Percentiles rank a stretch among this genome's conserved stretches.
Evolutionary conservation across 2,329 filamentous ascomycete species (phyloP).

Genomic region (Colletotrichum neosansevieriae): DNA sequence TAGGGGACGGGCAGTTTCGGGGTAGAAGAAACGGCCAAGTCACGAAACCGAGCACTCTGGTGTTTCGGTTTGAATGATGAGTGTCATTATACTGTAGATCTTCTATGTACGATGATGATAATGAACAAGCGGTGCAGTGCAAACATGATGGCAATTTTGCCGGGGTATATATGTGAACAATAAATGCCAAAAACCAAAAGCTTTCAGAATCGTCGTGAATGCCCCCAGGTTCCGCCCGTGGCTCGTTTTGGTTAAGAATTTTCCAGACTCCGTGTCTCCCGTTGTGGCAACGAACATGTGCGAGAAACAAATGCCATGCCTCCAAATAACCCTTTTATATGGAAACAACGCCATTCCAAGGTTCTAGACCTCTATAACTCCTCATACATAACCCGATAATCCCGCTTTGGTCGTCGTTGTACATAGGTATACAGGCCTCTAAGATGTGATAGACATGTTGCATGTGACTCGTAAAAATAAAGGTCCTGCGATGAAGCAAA

Average conservation of each 20-base stretch:
- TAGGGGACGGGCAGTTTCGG: slow-evolving; percentile 6
- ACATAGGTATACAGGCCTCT: slow-evolving; percentile 25
- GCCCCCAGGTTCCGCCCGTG: not conserved
- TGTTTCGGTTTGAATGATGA: not conserved
- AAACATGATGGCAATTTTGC: slow-evolving; percentile 39
- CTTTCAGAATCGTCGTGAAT: slow-evolving; percentile 27
- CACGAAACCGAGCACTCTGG: not conserved
- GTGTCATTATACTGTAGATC: slow-evolving; percentile 34
- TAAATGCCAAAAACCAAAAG: slow-evolving; percentile 25
- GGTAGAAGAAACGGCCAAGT: not conserved
- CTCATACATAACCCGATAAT: slow-evolving; percentile 1
- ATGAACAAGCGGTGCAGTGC: slow-evolving; percentile 13
- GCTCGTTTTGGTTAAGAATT: slow-evolving; percentile 18
- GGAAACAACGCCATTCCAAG: slow-evolving; percentile 28
- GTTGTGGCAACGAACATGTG: slow-evolving; percentile 41
- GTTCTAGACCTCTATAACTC: slow-evolving; percentile 35
- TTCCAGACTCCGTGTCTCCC: slow-evolving; percentile 12
- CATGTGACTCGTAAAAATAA: not conserved
- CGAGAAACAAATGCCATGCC: slow-evolving; percentile 24
- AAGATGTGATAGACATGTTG: not conserved
- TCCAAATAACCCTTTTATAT: slow-evolving; percentile 1
- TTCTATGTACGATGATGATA: not conserved
- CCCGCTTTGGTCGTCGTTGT: slow-evolving; percentile 27
- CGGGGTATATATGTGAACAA: slow-evolving; percentile 41
- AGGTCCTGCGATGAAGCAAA: not conserved